A percentile compares a stretch with the other conserved stretches of the same genome.
phyloP scores from a whole-genome alignment of 768 basidiomycete species.

The Tylopilus balloui region DNA sequence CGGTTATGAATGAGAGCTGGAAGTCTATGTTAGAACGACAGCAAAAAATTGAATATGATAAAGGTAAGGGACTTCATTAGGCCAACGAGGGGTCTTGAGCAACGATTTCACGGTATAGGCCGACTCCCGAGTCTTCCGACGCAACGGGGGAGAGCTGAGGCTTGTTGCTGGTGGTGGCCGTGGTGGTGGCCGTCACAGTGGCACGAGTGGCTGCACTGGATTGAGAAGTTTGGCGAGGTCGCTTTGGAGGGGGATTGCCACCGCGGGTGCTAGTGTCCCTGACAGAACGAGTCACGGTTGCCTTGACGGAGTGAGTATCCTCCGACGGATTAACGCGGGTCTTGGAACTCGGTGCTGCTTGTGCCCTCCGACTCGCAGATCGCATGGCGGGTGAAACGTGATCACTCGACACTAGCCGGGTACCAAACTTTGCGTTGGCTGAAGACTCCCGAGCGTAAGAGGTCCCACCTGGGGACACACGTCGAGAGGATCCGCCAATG shows the following conservation, averaged over 20 bases:
- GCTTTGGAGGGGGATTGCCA: slow-evolving; percentile 43
- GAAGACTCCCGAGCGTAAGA: slow-evolving; percentile 78
- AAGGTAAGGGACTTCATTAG: slow-evolving; percentile 22
- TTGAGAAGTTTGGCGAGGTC: slow-evolving; percentile 69
- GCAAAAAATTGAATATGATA: slow-evolving; percentile 1
- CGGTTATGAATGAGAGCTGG: slow-evolving; percentile 17
- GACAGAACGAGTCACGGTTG: slow-evolving; percentile 70
- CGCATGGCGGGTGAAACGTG: slow-evolving; percentile 39
- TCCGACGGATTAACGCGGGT: slow-evolving; percentile 50
- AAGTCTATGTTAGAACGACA: slow-evolving; percentile 17
- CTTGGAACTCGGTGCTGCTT: slow-evolving; percentile 41
- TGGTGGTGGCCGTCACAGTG: slow-evolving; percentile 29
- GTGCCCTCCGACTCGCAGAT: slow-evolving; percentile 60
- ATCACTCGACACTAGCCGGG: slow-evolving; percentile 69
- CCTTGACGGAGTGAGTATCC: slow-evolving; percentile 61
- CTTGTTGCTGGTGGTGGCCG: slow-evolving; percentile 30
- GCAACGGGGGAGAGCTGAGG: slow-evolving; percentile 64
- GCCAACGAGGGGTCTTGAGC: slow-evolving; percentile 70
- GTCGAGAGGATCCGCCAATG: slow-evolving; percentile 35
- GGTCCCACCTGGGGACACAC: slow-evolving; percentile 39
- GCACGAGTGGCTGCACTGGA: slow-evolving; percentile 55
- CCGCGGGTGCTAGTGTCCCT: slow-evolving; percentile 64
- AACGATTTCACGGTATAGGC: slow-evolving; percentile 77
- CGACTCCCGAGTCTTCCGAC: slow-evolving; percentile 71
- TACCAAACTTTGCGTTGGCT: slow-evolving; percentile 91